Base-by-base conservation (phyloP, 495 filamentous ascomycete species). In the Xylaria grammica region DNA sequence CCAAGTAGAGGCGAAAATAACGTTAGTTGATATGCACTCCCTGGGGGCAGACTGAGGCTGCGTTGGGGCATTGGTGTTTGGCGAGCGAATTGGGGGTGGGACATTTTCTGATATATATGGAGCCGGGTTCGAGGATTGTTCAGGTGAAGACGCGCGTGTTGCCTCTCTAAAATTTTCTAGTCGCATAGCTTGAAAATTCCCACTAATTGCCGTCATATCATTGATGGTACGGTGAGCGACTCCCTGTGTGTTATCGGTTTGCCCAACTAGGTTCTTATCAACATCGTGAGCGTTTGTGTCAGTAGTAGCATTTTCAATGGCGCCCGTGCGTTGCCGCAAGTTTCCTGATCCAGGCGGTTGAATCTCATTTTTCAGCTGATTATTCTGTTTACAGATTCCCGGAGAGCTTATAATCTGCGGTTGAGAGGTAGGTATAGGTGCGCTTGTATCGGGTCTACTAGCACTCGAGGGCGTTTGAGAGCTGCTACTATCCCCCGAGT, bases 1-100 rank as follows among this genome's bases (percentile, higher is more conserved):
- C 58, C 58, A 60, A 1, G 45, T 60, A 20, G 45, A 13, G 58
- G 29, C 32, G 19, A 60, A 60, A 2, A 30, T 60, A n/a, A 40
- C 19, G 20, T 38, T 11, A 13, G 45, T 38, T 36, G 58, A 50
- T 22, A 60, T 60, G 20, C 58, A 60, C 10, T 60, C 58, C 22
- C 19, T 49, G 15, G 29, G 15, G 13, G 20, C 58, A 15, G 55
- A 11, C 55, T 46, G 55, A 30, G 17, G 20, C 40, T 58, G 55
- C 7, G 5, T 34, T n/a, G 40, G n/a, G 30, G 26, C 8, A 19
- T 26, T 24, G n/a, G 17, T 27, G 4, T 19, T 6, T 57, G 34
- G 34, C 5, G 34, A 36, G 34, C 11, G 19, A 13, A 22, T 24
- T 46, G 26, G 8, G 7, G 40, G 38, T 27, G 40, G 34, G 17